Percentiles rank a stretch among this genome's conserved stretches.
These are phyloP conservation scores for Neocucurbitaria cava DNA, from an alignment of 2,329 filamentous ascomycete genomes.

Conservation along the genomic window DNA sequence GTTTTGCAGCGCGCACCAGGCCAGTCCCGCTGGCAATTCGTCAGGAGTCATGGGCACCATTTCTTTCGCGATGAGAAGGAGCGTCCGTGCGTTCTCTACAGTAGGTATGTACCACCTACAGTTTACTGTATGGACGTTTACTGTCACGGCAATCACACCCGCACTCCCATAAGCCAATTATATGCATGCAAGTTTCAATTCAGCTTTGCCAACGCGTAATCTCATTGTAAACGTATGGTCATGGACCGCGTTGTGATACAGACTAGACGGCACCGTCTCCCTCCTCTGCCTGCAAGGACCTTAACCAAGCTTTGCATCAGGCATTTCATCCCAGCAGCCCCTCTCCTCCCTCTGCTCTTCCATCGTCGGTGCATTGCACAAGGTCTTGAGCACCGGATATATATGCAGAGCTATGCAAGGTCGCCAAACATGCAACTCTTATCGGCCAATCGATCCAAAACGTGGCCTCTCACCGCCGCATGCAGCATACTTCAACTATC, in stretches of 20 bases:
- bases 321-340: constrained; percentile 6
- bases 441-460: constrained; percentile 47
- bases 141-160: constrained; percentile 7
- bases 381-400: constrained; percentile 9
- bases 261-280: constrained; percentile 11
- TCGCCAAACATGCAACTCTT: constrained; percentile 19
- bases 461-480: constrained; percentile 44
- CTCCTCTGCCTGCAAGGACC: constrained; percentile 15
- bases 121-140: background rate
- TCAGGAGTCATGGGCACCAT: constrained; percentile 7
- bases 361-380: constrained; percentile 19
- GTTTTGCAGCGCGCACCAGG: background rate
- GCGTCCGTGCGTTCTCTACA: constrained; percentile 14
- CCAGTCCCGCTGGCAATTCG: constrained; percentile 4
- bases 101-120: too few relatives aligned
- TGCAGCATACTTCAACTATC: constrained; percentile 19
- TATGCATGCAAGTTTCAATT: background rate
- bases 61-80: constrained; percentile 6
- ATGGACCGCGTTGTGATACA: constrained; percentile 1
- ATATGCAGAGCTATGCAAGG: constrained; percentile 22
- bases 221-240: background rate
- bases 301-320: constrained; percentile 20
- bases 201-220: background rate
- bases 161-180: constrained; percentile 11
- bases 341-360: constrained; percentile 7